Evolutionary conservation across 306 rosid genomes (phyloP).

Genomic region (Potentilla sterilis): DNA sequence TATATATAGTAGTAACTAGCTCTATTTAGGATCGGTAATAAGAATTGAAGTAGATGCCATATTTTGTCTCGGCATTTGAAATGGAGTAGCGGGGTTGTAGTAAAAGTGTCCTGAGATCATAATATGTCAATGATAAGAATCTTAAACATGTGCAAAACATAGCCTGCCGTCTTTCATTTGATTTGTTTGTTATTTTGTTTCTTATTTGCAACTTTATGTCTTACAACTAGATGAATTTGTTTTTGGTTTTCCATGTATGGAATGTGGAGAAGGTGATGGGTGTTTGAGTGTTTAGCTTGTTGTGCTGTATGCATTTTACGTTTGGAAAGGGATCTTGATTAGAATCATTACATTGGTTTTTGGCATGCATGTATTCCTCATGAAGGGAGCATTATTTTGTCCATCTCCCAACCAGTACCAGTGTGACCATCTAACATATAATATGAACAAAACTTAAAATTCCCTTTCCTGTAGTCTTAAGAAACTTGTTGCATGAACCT

Average conservation of each 20-base stretch:
- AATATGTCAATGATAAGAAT: not conserved
- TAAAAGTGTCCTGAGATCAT: not conserved
- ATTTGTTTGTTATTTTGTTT: not conserved
- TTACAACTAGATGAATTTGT: not conserved
- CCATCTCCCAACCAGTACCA: not conserved
- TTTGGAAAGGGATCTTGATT: not conserved
- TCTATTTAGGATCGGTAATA: slow-evolving; percentile 1
- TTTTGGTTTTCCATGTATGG: not conserved
- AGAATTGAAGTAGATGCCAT: not conserved
- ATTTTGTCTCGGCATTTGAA: not conserved
- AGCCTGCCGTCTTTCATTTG: not conserved
- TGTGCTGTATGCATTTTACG: not conserved
- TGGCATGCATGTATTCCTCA: not conserved
- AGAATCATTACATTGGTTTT: not conserved
- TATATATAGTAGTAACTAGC: not conserved
- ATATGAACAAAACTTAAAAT: not conserved
- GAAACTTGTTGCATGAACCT: not conserved
- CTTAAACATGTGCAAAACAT: not conserved
- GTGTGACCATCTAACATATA: not conserved
- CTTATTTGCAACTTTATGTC: not conserved
- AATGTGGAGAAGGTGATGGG: not conserved
- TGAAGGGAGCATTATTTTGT: not conserved
- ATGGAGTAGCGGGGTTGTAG: not conserved
- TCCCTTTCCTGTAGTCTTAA: not conserved
- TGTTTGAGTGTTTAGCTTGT: not conserved